A percentile compares a stretch with the other conserved stretches of the same genome.
These are phyloP conservation scores for Cordyceps militaris DNA, from an alignment of 2,329 filamentous ascomycete species.

Conservation along the genomic window DNA sequence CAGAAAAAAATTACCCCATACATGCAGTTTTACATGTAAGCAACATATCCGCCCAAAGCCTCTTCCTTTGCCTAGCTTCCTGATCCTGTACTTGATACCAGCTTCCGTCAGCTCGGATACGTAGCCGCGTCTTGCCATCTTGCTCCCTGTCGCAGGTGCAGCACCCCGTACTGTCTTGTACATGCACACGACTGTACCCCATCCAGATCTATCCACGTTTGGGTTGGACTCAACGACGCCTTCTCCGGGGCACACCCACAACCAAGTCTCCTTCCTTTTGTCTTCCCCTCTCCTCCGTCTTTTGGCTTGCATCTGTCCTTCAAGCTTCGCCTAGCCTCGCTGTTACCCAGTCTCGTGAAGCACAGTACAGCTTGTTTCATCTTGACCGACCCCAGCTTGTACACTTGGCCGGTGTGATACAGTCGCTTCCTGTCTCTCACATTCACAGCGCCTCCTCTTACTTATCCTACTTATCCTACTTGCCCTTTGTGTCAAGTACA, in stretches of 20 bases:
- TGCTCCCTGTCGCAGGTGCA: background rate
- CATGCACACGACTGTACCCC: background rate
- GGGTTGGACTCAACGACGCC: conserved; percentile 11
- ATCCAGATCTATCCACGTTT: conserved; percentile 10
- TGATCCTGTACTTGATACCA: background rate
- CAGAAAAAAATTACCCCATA: conserved; percentile 1
- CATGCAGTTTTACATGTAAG: conserved; percentile 3
- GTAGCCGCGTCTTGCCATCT: conserved; percentile 3
- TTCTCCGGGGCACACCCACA: conserved; percentile 7
- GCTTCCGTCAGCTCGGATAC: conserved; percentile 7
- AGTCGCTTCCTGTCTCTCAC: conserved; percentile 1
- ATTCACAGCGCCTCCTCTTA: background rate
- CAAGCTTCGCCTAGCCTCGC: background rate
- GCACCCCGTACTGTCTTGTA: conserved; percentile 1
- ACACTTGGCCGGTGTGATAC: conserved; percentile 4
- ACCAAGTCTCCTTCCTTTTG: conserved; percentile 3
- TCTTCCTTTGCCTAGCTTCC: conserved; percentile 1
- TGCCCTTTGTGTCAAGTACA: background rate
- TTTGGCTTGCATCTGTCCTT: background rate
- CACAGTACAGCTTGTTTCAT: conserved; percentile 5
- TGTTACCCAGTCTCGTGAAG: background rate
- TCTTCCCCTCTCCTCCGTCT: background rate
- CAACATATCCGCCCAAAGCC: background rate
- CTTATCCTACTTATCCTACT: background rate
- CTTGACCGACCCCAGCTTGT: background rate